Evolutionary conservation across 2,329 filamentous ascomycete species (phyloP), one percentile per base, ranked within the genome.

Genomic region (Zymoseptoria tritici): DNA sequence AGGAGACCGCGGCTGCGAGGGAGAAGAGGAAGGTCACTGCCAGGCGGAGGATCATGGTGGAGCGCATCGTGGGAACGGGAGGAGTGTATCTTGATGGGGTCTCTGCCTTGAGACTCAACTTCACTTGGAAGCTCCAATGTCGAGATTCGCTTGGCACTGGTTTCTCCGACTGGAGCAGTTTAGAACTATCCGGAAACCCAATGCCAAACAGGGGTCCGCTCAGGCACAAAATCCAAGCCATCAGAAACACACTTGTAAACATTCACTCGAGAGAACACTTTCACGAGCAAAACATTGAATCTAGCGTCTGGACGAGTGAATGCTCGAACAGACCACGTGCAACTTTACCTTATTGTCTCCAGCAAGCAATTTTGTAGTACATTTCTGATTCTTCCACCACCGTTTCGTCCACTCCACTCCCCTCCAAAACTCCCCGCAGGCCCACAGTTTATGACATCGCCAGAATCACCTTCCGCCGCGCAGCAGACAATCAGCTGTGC

Each of bases 21-120:
- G 76, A 71, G 66, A 73, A 61, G 57, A 76, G 72, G 57, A 70
- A 67, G 21, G 67, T 62, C 62, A 71, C 62, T 59, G 74, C 56
- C 19, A 75, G 67, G 55, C 74, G 71, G 60, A 77, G 61, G 21
- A 75, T 58, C 21, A 74, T 56, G 31, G 58, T 53, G 58, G 74
- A 64, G 50, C 74, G 68, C 76, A 78, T 78, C 8, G 59, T 72
- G 66, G 61, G 11, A 0, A 42, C n/a, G 36, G 31, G 31, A 36
- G 31, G 31, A 31, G 29, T 31, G 6, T 36, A 19, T 21, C n/a
- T 16, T 58, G 31, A 50, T 49, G 0, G n/a, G 55, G 13, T n/a
- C 21, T 50, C 9, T n/a, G n/a, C n/a, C n/a, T n/a, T n/a, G n/a
- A n/a, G 36, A 4, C 13, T 46, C 36, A 16, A 46, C 36, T 9